Evolutionary conservation across 2,329 filamentous ascomycete species (phyloP), one percentile per base, ranked within the genome.

Genomic region (Phyllosticta capitalensis): DNA sequence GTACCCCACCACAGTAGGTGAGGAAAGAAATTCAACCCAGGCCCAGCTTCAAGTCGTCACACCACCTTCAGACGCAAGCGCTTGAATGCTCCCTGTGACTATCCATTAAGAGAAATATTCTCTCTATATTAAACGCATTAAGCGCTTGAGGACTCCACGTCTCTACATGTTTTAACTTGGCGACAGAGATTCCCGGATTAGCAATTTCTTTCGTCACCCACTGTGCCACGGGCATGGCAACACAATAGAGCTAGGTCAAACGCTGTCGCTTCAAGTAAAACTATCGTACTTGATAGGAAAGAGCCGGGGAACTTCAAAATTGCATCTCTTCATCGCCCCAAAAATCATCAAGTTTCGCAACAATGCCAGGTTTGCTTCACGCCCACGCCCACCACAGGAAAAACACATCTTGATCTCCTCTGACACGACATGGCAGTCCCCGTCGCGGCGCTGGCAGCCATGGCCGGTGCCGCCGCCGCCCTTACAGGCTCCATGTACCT

Each of bases 401-500:
- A 45, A n/a, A 5, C 12, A n/a, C 17, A 6, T n/a, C 14, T n/a
- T n/a, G 14, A n/a, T 45, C 14, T n/a, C 17, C n/a, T 45, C 38
- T 45, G 38, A 45, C 38, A n/a, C 14, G n/a, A 45, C 38, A 5
- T 17, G 4, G 30, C 38, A 45, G 38, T 45, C 14, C 38, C 38
- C 4, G 6, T 45, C 38, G 38, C 38, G 17, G 38, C 38, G 38
- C 38, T 45, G 38, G 38, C n/a, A n/a, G n/a, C 38, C 17, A 45
- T 45, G 38, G 38, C 14, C 38, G 38, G 38, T n/a, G 56, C 69
- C 55, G 56, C 69, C 55, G 71, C 67, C 55, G 65, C 66, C 9
- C 66, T 65, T 12, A 75, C 75, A 10, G 74, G 75, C 12, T 79
- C 81, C 49, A 78, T 79, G 14, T 89, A 89, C 65, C 74, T 88